phyloP scores from a whole-genome alignment of 495 filamentous ascomycete genomes.

The Daldinia concentrica region DNA sequence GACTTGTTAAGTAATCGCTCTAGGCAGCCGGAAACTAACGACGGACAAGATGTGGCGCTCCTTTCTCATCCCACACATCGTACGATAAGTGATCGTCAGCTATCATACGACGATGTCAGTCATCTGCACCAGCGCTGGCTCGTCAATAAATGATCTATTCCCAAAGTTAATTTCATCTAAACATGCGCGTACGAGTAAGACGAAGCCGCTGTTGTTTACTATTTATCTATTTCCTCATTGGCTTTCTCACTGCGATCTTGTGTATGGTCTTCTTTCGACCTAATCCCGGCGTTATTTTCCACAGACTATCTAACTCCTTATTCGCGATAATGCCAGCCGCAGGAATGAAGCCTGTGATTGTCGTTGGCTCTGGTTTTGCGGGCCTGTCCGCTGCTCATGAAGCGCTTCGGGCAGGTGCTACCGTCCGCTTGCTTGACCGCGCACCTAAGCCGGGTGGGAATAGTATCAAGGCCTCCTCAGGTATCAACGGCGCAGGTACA shows the following conservation, averaged over 20 bases:
- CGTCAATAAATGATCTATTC: background rate
- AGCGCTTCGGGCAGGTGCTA: conserved; percentile 55
- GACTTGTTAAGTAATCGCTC: too few relatives aligned
- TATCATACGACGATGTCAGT: conserved; percentile 29
- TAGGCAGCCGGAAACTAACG: conserved; percentile 4
- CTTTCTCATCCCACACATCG: conserved; percentile 34
- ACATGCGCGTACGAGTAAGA: conserved; percentile 29
- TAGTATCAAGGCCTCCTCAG: conserved; percentile 69
- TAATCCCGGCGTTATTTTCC: conserved; percentile 7
- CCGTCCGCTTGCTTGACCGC: conserved; percentile 63
- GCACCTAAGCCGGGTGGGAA: conserved; percentile 67
- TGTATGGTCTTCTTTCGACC: conserved; percentile 41
- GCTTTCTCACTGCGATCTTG: conserved; percentile 36
- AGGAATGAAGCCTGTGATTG: conserved; percentile 50
- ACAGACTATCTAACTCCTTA: conserved; percentile 9
- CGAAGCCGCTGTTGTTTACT: conserved; percentile 36
- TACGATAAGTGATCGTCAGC: conserved; percentile 36
- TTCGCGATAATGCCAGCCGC: conserved; percentile 13
- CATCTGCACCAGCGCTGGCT: conserved; percentile 17
- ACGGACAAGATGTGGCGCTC: conserved; percentile 13
- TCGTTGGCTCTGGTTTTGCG: conserved; percentile 63
- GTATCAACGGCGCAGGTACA: conserved; percentile 68
- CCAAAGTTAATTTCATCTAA: conserved; percentile 1
- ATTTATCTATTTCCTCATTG: conserved; percentile 35
- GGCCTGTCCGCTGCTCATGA: conserved; percentile 60